These are phyloP conservation scores for Penicillium tannophilum DNA, from an alignment of 495 filamentous ascomycete species.

Conservation along the genomic window DNA sequence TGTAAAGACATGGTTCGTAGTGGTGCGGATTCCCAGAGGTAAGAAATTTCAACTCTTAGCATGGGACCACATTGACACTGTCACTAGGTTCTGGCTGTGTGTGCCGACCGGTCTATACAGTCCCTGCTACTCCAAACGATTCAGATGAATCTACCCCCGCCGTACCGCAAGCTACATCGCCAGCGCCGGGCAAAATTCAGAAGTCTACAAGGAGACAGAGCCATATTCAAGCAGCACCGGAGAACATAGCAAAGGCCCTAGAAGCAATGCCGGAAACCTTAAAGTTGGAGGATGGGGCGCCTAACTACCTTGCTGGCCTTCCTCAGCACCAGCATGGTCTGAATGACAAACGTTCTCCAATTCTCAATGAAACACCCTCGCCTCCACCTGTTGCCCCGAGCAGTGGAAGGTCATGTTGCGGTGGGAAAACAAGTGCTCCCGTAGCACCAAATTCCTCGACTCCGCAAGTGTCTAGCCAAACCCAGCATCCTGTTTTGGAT, in stretches of 20 bases:
- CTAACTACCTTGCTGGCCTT: conserved; percentile 12
- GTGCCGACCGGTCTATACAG: conserved; percentile 46
- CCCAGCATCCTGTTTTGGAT: conserved; percentile 12
- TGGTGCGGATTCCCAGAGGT: conserved; percentile 56
- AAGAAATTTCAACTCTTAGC: not conserved
- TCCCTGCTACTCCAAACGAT: conserved; percentile 25
- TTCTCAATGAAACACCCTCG: not conserved
- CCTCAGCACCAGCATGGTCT: conserved; percentile 10
- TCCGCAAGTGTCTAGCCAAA: conserved; percentile 1
- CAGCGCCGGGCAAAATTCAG: conserved; percentile 28
- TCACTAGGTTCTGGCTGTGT: conserved; percentile 38
- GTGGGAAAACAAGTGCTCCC: conserved; percentile 19
- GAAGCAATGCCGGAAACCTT: conserved; percentile 25
- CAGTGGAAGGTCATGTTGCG: conserved; percentile 36
- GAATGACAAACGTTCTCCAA: conserved; percentile 4
- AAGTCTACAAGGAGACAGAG: conserved; percentile 30
- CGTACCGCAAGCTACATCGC: conserved; percentile 14
- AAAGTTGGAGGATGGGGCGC: conserved; percentile 26
- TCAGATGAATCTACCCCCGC: conserved; percentile 18
- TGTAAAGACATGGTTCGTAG: conserved; percentile 51
- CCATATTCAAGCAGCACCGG: conserved; percentile 30
- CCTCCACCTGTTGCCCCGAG: conserved; percentile 9
- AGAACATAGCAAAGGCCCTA: conserved; percentile 33
- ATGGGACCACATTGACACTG: conserved; percentile 2
- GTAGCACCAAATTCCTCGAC: conserved; percentile 1